phyloP scores from a whole-genome alignment of 2,329 filamentous ascomycete genomes.

The Colletotrichum costaricense region DNA sequence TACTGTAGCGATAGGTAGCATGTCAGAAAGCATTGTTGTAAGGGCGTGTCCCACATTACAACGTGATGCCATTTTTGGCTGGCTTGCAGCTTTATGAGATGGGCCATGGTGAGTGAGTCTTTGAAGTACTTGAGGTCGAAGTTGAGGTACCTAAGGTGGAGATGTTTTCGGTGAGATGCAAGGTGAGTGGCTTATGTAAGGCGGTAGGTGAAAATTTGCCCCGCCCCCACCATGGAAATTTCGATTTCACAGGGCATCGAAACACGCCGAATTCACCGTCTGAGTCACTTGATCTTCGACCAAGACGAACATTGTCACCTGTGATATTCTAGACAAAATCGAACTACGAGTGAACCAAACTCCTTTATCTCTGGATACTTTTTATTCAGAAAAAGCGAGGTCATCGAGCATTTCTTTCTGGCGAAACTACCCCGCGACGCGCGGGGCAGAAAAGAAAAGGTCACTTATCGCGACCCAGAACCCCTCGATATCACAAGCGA shows the following conservation, averaged over 20 bases:
- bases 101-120: neutral
- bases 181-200: slow-evolving; percentile 36
- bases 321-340: neutral
- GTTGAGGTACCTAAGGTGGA: neutral
- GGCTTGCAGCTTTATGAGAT: too few relatives aligned
- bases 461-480: slow-evolving; percentile 5
- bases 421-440: slow-evolving; percentile 26
- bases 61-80: neutral
- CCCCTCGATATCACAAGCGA: slow-evolving; percentile 6
- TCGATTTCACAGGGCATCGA: slow-evolving; percentile 32
- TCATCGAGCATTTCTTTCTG: neutral
- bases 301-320: neutral
- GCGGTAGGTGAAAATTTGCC: slow-evolving; percentile 34
- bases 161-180: neutral
- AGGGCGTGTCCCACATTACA: neutral
- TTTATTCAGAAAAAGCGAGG: neutral
- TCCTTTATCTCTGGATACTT: too few relatives aligned
- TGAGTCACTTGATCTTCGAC: slow-evolving; percentile 9
- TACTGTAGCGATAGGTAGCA: slow-evolving; percentile 23
- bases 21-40: neutral
- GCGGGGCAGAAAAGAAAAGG: slow-evolving; percentile 18
- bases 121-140: neutral
- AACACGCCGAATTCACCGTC: slow-evolving; percentile 1
- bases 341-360: neutral
- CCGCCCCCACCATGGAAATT: slow-evolving; percentile 39